Evolutionary conservation across 2,329 filamentous ascomycete species (phyloP).

Genomic region (Monosporascus ibericus): DNA sequence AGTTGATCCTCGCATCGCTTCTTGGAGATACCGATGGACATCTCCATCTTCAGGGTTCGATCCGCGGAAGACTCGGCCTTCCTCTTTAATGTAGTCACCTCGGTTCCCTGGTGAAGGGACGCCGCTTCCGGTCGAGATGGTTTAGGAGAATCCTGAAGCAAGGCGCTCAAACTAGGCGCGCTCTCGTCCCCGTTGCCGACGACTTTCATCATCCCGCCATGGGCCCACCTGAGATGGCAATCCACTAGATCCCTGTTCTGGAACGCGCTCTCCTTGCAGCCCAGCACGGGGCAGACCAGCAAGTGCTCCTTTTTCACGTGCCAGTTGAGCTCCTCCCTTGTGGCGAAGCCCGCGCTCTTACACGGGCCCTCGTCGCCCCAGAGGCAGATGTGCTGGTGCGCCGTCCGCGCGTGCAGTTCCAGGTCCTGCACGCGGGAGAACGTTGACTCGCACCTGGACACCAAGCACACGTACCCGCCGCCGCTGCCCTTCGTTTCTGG

Average conservation of each 20-base stretch:
- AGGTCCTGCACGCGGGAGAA: constrained; percentile 3
- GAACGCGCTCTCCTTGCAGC: constrained; percentile 32
- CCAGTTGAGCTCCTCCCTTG: constrained; percentile 32
- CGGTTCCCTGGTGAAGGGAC: not conserved
- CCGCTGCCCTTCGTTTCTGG: not conserved
- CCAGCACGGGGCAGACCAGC: constrained; percentile 33
- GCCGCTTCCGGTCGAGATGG: not conserved
- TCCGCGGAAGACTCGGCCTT: constrained; percentile 12
- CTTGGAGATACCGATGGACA: constrained; percentile 27
- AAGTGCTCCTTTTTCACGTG: constrained; percentile 40
- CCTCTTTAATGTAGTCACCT: not conserved
- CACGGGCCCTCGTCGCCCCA: constrained; percentile 31
- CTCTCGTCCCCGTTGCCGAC: not conserved
- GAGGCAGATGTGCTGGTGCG: constrained; percentile 30
- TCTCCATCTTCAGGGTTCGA: constrained; percentile 19
- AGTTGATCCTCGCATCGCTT: constrained; percentile 30
- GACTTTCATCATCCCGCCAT: constrained; percentile 15
- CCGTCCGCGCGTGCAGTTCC: constrained; percentile 17
- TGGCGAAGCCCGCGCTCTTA: constrained; percentile 27
- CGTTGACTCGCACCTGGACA: not conserved
- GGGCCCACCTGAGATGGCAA: constrained; percentile 31
- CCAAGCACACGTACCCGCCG: not conserved
- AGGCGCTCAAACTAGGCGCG: constrained; percentile 7
- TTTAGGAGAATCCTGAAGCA: not conserved
- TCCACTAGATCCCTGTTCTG: constrained; percentile 27